These are phyloP conservation scores for Begonia fuchsioides DNA, from an alignment of 306 rosid genomes.

Conservation along the genomic window DNA sequence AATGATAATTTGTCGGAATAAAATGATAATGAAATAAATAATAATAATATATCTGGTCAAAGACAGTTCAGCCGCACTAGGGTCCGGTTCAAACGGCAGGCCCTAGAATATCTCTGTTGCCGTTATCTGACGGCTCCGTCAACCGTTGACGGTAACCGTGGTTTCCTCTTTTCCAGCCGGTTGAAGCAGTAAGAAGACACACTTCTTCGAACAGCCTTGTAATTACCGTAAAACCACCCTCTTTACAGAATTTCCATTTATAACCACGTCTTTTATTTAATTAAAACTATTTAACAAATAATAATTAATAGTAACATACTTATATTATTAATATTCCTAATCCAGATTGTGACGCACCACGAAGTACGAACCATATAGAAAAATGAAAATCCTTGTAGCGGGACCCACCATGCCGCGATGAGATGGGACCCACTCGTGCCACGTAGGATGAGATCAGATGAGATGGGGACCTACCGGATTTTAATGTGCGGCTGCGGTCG, in stretches of 20 bases:
- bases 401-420: no score
- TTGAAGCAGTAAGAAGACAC: slow-evolving; percentile 2
- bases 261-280: neutral
- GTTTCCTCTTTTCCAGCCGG: slow-evolving; percentile 1
- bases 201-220: neutral
- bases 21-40: no score
- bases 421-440: neutral
- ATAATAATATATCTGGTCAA: no score
- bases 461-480: neutral
- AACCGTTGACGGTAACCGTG: neutral
- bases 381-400: no score
- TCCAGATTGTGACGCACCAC: slow-evolving; percentile 6
- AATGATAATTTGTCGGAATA: no score
- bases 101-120: neutral
- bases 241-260: neutral
- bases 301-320: neutral
- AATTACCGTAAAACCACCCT: neutral
- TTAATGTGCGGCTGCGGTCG: no score
- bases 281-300: neutral
- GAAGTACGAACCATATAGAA: no score
- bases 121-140: neutral
- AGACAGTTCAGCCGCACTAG: no score
- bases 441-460: neutral
- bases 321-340: neutral
- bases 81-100: neutral